A percentile compares a stretch with the other conserved stretches of the same genome.
These are phyloP conservation scores for Rhizopus delemar DNA, from an alignment of 371 early-diverging fungal genomes.

Conservation along the genomic window DNA sequence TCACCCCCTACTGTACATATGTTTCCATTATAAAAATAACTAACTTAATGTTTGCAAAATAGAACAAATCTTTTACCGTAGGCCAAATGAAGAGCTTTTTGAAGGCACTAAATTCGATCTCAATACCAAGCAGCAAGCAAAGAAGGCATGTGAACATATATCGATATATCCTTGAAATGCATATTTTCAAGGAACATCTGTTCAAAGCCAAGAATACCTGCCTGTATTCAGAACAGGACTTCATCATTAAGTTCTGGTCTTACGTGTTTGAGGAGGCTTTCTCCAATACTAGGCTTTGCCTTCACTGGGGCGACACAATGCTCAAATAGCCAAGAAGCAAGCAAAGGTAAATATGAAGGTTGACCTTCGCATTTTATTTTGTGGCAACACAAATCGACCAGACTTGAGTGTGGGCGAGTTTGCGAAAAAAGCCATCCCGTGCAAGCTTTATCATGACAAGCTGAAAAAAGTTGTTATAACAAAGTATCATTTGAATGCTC, in stretches of 20 bases:
- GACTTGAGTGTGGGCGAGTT: background rate
- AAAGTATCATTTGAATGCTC: constrained; percentile 1
- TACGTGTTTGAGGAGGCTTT: constrained; percentile 4
- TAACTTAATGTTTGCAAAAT: no score
- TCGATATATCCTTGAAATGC: no score
- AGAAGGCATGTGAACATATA: no score
- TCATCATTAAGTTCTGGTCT: constrained; percentile 10
- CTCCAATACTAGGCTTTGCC: background rate
- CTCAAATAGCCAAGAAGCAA: background rate
- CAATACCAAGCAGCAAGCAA: no score
- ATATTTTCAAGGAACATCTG: no score
- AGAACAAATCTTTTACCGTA: no score
- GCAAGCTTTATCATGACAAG: constrained; percentile 1
- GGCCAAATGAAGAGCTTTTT: no score
- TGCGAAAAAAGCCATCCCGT: background rate
- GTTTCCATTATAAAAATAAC: no score
- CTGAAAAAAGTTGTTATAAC: constrained; percentile 2
- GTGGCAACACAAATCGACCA: background rate
- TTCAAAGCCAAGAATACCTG: constrained; percentile 5
- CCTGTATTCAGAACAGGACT: constrained; percentile 13
- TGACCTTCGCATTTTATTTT: constrained; percentile 6
- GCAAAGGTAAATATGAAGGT: background rate
- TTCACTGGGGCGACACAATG: background rate
- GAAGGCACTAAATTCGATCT: no score
- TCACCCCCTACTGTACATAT: no score